phyloP scores from a whole-genome alignment of 139 green algal species.

The Asterochloris sp. region DNA sequence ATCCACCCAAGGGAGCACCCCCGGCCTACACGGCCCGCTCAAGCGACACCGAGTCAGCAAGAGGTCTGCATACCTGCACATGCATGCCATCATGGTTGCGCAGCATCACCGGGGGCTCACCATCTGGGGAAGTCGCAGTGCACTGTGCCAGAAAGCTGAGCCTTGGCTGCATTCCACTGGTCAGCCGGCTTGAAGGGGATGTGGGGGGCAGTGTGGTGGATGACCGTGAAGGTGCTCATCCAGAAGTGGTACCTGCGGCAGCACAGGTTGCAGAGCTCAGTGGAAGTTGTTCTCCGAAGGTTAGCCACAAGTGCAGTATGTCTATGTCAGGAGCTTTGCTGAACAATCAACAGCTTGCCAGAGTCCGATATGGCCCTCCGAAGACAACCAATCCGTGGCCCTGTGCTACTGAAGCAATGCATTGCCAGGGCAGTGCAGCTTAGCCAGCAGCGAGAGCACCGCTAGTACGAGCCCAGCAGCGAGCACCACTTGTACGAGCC shows the following conservation, averaged over 20 bases:
- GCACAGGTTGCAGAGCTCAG: background rate
- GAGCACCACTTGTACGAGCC: too few relatives aligned
- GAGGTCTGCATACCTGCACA: too few relatives aligned
- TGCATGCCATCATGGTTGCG: too few relatives aligned
- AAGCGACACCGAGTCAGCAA: too few relatives aligned
- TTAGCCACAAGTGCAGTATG: background rate
- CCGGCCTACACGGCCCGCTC: background rate
- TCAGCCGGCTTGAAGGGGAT: conserved; percentile 93
- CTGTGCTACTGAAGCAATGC: too few relatives aligned
- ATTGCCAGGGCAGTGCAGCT: too few relatives aligned
- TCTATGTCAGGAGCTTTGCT: too few relatives aligned
- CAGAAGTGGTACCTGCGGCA: conserved; percentile 91
- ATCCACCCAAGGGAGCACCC: background rate
- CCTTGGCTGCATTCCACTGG: conserved; percentile 91
- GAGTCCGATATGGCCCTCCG: too few relatives aligned
- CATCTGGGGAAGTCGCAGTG: conserved; percentile 93
- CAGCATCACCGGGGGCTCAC: conserved; percentile 17
- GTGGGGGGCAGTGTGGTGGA: conserved; percentile 97
- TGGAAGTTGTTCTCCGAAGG: background rate
- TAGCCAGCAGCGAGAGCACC: too few relatives aligned
- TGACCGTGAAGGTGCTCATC: conserved; percentile 97
- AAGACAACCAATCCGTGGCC: too few relatives aligned
- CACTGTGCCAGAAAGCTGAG: conserved; percentile 89
- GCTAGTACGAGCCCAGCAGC: too few relatives aligned
- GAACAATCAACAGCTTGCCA: too few relatives aligned